A percentile compares a stretch with the other conserved stretches of the same genome.
These are phyloP conservation scores for Pseudocercospora fijiensis DNA, from an alignment of 2,329 filamentous ascomycete genomes.

Conservation along the genomic window DNA sequence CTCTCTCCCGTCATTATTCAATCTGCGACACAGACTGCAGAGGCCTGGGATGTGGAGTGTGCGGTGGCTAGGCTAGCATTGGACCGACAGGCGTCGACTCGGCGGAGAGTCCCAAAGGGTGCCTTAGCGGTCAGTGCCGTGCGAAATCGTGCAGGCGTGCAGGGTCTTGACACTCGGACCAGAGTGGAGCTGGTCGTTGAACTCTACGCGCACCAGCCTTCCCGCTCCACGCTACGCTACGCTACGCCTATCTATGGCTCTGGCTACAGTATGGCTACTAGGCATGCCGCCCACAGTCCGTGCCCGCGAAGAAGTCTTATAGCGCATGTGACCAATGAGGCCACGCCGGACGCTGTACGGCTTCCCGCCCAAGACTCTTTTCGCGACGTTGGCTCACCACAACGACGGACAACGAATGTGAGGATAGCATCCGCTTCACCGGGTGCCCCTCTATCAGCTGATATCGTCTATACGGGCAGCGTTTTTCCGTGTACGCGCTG, in stretches of 20 bases:
- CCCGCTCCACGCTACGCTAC: constrained; percentile 3
- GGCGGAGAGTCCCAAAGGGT: neutral
- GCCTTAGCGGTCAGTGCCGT: neutral
- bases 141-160: neutral
- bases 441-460: too few relatives aligned
- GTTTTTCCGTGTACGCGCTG: too few relatives aligned
- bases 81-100: neutral
- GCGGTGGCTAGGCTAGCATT: neutral
- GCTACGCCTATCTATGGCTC: neutral
- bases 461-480: too few relatives aligned
- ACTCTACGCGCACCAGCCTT: neutral
- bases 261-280: neutral
- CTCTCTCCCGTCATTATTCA: neutral
- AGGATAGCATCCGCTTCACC: too few relatives aligned
- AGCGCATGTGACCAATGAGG: too few relatives aligned
- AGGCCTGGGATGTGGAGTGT: neutral
- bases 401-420: too few relatives aligned
- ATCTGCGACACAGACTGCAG: constrained; percentile 13
- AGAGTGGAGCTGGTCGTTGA: constrained; percentile 2
- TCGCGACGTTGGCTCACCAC: too few relatives aligned
- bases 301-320: too few relatives aligned
- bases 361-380: too few relatives aligned
- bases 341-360: too few relatives aligned
- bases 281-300: neutral
- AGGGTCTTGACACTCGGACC: constrained; percentile 1